phyloP scores from a whole-genome alignment of 805 yeast species.

The Sugiyamaella chiloensis region DNA sequence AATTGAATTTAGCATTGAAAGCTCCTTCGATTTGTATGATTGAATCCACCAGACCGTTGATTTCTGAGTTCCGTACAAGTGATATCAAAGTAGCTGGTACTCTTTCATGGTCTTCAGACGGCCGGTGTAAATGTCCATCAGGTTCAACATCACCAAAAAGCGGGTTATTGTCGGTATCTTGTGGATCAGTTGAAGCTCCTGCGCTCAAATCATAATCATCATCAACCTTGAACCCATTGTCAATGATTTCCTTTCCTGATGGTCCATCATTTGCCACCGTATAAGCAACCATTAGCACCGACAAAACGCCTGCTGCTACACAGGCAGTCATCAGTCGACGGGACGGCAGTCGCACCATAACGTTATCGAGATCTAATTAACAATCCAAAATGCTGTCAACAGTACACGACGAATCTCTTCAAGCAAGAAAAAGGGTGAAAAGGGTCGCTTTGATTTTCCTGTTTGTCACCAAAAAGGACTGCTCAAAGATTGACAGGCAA shows the following conservation, averaged over 20 bases:
- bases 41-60: constrained; percentile 46
- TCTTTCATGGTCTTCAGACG: constrained; percentile 2
- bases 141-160: constrained; percentile 7
- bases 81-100: constrained; percentile 79
- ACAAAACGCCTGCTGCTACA: background rate
- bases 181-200: background rate
- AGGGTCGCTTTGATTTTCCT: no score
- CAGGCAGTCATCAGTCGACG: background rate
- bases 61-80: constrained; percentile 66
- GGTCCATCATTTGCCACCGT: background rate
- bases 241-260: constrained; percentile 1
- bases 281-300: background rate
- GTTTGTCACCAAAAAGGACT: no score
- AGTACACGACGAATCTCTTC: no score
- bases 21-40: constrained; percentile 58
- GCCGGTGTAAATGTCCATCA: constrained; percentile 1
- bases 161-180: constrained; percentile 2
- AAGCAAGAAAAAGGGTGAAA: no score
- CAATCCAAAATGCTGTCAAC: no score
- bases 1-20: constrained; percentile 68
- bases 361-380: no score
- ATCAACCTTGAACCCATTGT: background rate
- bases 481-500: no score
- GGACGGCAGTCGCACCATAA: background rate
- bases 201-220: background rate